phyloP scores from a whole-genome alignment of 139 green algal genomes.

The Coelastrella sp. region DNA sequence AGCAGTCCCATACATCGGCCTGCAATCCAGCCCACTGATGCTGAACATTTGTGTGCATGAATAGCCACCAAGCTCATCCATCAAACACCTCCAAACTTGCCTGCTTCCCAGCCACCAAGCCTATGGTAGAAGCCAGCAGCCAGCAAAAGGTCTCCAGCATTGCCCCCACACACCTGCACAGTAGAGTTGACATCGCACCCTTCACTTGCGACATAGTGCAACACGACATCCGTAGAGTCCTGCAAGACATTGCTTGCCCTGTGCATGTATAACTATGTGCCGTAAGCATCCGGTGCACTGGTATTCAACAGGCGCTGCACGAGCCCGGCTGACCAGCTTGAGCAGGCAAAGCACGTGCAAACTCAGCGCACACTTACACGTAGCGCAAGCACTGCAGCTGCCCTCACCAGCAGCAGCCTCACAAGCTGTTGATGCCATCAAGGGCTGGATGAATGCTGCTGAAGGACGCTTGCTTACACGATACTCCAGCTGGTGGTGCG shows the following conservation, averaged over 20 bases:
- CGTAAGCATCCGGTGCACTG: background rate
- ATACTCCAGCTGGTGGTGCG: background rate
- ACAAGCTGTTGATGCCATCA: background rate
- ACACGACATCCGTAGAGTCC: background rate
- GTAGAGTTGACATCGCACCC: background rate
- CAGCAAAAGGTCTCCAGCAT: background rate
- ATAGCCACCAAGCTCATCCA: no score
- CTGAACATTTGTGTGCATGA: background rate
- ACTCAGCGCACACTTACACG: background rate
- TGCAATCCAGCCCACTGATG: background rate
- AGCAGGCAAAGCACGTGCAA: background rate
- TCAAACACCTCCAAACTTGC: background rate
- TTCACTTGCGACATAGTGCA: background rate
- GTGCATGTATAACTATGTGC: background rate
- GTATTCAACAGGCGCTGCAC: background rate
- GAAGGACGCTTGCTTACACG: background rate
- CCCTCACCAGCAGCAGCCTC: background rate
- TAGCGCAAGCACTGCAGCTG: background rate
- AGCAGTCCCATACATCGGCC: background rate
- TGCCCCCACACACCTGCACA: constrained; percentile 9
- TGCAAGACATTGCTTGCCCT: background rate
- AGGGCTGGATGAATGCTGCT: background rate
- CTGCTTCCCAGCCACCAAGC: constrained; percentile 5
- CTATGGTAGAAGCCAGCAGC: background rate
- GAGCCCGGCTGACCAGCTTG: background rate